These are phyloP conservation scores for Zangia roseola DNA, from an alignment of 768 basidiomycete genomes.

Conservation along the genomic window DNA sequence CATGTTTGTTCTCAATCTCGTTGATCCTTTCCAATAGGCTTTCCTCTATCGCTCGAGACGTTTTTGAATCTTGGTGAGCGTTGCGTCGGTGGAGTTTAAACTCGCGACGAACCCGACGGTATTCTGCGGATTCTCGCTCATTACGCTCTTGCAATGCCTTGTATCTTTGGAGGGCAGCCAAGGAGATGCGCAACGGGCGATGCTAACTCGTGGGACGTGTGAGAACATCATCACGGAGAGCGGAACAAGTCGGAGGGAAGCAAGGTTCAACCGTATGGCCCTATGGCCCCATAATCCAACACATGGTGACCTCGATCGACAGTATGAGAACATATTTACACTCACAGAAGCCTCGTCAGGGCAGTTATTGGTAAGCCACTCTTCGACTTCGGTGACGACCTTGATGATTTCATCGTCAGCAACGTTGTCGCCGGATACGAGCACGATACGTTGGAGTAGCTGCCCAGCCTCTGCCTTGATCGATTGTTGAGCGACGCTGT, in stretches of 20 bases:
- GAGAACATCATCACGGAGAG: slow-evolving; percentile 13
- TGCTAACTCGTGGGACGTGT: slow-evolving; percentile 28
- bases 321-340: slow-evolving; percentile 8
- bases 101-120: slow-evolving; percentile 33
- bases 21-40: slow-evolving; percentile 33
- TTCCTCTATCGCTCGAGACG: slow-evolving; percentile 36
- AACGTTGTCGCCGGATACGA: slow-evolving; percentile 34
- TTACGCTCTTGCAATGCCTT: slow-evolving; percentile 37
- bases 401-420: slow-evolving; percentile 35
- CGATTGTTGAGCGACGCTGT: slow-evolving; percentile 36
- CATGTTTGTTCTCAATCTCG: slow-evolving; percentile 31
- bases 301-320: background rate
- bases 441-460: slow-evolving; percentile 35
- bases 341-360: slow-evolving; percentile 39
- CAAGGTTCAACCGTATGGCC: slow-evolving; percentile 1
- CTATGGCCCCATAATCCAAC: background rate
- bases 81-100: slow-evolving; percentile 29
- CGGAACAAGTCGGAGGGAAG: slow-evolving; percentile 24
- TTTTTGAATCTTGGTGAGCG: slow-evolving; percentile 34
- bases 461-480: slow-evolving; percentile 42
- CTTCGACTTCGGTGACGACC: slow-evolving; percentile 47
- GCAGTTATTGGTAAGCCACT: slow-evolving; percentile 47
- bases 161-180: slow-evolving; percentile 39
- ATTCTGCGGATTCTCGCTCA: slow-evolving; percentile 30
- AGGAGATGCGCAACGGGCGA: slow-evolving; percentile 30